phyloP scores from a whole-genome alignment of 148 eudicot genomes.

The Spergularia marina region DNA sequence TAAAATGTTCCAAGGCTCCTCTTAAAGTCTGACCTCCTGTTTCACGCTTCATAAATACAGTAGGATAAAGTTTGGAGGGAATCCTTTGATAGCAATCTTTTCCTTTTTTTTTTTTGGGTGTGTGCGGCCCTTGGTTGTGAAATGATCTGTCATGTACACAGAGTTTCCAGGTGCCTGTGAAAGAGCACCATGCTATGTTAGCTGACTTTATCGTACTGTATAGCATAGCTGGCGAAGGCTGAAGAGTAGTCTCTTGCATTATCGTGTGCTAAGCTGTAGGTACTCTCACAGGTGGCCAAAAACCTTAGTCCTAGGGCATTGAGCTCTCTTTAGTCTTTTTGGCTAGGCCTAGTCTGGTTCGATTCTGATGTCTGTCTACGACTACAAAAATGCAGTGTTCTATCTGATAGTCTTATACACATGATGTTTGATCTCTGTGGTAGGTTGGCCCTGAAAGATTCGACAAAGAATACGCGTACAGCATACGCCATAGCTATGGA shows the following conservation, averaged over 20 bases:
- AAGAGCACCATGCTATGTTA: neutral
- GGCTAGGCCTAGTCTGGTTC: neutral
- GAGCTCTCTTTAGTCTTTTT: neutral
- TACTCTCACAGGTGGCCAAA: neutral
- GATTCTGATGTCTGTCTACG: neutral
- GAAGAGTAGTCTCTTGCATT: neutral
- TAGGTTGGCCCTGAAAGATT: constrained; percentile 94
- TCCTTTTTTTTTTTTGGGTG: no score
- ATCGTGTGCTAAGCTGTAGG: neutral
- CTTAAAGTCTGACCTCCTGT: neutral
- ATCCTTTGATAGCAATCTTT: no score
- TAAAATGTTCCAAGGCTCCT: neutral
- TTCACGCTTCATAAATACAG: neutral
- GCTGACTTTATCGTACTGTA: neutral
- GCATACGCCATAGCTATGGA: constrained; percentile 91
- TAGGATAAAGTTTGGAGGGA: no score
- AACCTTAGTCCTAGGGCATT: neutral
- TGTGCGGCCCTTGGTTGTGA: no score
- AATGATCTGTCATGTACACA: neutral
- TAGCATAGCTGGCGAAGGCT: neutral
- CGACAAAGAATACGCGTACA: constrained; percentile 93
- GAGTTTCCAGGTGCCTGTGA: neutral
- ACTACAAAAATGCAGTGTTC: neutral
- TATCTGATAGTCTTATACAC: neutral
- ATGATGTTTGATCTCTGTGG: constrained; percentile 18